phyloP scores from a whole-genome alignment of 805 yeast genomes.

The Diddensiella transvaalensis region DNA sequence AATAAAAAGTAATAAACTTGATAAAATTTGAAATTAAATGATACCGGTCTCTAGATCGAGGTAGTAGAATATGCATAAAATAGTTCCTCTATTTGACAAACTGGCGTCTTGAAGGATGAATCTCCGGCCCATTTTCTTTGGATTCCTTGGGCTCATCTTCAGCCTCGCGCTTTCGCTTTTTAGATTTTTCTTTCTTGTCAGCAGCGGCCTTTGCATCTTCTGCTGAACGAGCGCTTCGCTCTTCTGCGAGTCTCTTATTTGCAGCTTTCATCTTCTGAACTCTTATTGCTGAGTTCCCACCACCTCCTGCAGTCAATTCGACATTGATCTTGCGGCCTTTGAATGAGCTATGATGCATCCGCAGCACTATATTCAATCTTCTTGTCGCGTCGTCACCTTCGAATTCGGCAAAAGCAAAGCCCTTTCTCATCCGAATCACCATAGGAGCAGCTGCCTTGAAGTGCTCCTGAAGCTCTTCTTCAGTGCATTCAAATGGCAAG shows the following conservation, averaged over 20 bases:
- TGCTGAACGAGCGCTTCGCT: slow-evolving; percentile 59
- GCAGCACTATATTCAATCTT: slow-evolving; percentile 78
- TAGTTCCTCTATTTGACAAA: too few relatives aligned
- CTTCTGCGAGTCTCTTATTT: slow-evolving; percentile 70
- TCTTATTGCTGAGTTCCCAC: slow-evolving; percentile 72
- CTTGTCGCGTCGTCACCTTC: slow-evolving; percentile 64
- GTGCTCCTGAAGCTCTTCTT: slow-evolving; percentile 61
- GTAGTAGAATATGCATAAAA: too few relatives aligned
- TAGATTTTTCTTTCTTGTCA: slow-evolving; percentile 17
- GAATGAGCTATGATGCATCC: slow-evolving; percentile 73
- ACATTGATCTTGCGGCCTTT: slow-evolving; percentile 82
- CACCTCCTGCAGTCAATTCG: slow-evolving; percentile 97
- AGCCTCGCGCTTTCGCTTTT: slow-evolving; percentile 3
- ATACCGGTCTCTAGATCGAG: too few relatives aligned
- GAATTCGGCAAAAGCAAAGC: slow-evolving; percentile 90
- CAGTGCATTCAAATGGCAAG: slow-evolving; percentile 67
- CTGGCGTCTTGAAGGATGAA: slow-evolving; percentile 20
- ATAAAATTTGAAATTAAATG: too few relatives aligned
- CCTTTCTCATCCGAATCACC: slow-evolving; percentile 63
- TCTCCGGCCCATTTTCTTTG: slow-evolving; percentile 8
- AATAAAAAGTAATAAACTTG: neutral
- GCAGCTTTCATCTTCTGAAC: slow-evolving; percentile 67
- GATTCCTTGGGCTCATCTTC: slow-evolving; percentile 4
- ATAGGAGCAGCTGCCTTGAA: slow-evolving; percentile 70
- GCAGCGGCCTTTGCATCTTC: slow-evolving; percentile 38